Conservation (phyloP, 768 basidiomycete species). For the Sarcomyxa edulis region DNA sequence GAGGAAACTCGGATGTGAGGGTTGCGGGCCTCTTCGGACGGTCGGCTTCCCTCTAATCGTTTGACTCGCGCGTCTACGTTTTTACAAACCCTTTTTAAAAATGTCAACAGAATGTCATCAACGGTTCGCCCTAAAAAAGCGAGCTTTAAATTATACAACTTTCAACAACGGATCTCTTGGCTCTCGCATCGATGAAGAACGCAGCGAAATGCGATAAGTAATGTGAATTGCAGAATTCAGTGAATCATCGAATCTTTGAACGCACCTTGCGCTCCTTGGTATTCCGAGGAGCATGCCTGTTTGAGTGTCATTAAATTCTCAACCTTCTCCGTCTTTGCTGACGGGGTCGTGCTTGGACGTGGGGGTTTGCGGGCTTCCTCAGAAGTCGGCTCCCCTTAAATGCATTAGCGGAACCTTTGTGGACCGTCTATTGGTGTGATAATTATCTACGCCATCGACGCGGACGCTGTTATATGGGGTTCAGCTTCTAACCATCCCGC, state of each 20-base stretch:
- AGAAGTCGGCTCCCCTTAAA: constrained; percentile 37
- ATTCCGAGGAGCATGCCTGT: constrained; percentile 72
- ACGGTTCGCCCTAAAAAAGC: no score
- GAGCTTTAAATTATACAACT: constrained; percentile 32
- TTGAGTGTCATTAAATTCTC: constrained; percentile 67
- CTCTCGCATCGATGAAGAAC: constrained; percentile 78
- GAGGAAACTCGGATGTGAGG: no score
- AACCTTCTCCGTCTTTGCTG: constrained; percentile 32
- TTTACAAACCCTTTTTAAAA: constrained; percentile 17
- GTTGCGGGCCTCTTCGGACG: no score
- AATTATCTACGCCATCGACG: constrained; percentile 40
- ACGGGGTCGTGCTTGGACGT: no score
- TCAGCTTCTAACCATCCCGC: constrained; percentile 22
- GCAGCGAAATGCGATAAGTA: constrained; percentile 78
- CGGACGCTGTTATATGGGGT: constrained; percentile 7
- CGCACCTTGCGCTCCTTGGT: constrained; percentile 74
- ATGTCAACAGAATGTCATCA: constrained; percentile 21
- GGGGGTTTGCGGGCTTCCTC: constrained; percentile 30
- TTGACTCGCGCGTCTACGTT: constrained; percentile 22
- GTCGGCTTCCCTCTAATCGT: no score
- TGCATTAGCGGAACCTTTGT: constrained; percentile 33
- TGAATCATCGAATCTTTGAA: constrained; percentile 84
- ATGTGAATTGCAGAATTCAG: constrained; percentile 81
- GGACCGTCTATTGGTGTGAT: constrained; percentile 39
- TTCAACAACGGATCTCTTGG: constrained; percentile 68